Evolutionary conservation across 148 eudicot genomes (phyloP).

Genomic region (Vaccinium macrocarpon): DNA sequence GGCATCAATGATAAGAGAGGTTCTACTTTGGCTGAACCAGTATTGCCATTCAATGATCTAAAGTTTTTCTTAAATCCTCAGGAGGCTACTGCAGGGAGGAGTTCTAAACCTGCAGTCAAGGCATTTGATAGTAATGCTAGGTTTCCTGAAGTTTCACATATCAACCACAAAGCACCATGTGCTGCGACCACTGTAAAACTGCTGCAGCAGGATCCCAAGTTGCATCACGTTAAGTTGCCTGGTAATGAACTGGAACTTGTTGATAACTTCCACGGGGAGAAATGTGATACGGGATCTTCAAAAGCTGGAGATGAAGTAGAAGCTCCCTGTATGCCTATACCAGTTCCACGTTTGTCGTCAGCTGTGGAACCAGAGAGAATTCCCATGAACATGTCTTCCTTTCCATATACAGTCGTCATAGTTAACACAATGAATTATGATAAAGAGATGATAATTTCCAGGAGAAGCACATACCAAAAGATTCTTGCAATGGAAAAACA

Average conservation of each 20-base stretch:
- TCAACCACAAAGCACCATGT: constrained; percentile 27
- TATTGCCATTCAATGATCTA: constrained; percentile 54
- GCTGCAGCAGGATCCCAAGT: constrained; percentile 36
- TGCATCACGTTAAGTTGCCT: constrained; percentile 50
- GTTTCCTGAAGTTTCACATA: constrained; percentile 25
- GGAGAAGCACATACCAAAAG: constrained; percentile 87
- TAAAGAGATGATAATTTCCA: constrained; percentile 90
- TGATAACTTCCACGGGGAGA: constrained; percentile 39
- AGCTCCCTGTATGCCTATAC: constrained; percentile 23
- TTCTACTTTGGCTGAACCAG: constrained; percentile 30
- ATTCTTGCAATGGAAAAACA: constrained; percentile 77
- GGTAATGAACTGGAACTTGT: constrained; percentile 22
- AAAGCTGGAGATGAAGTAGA: constrained; percentile 32
- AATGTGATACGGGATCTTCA: constrained; percentile 25
- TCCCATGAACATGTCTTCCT: constrained; percentile 29
- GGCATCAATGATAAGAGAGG: constrained; percentile 26
- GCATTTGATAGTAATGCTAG: constrained; percentile 24
- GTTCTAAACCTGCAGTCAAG: constrained; percentile 27
- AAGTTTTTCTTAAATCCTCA: constrained; percentile 66
- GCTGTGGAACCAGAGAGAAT: constrained; percentile 32
- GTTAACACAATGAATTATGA: constrained; percentile 76
- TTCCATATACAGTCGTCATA: constrained; percentile 48
- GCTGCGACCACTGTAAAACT: constrained; percentile 24
- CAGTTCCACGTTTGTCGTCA: constrained; percentile 24
- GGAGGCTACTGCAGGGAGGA: constrained; percentile 31